Evolutionary conservation across 345 rosid genomes (phyloP), one percentile per base, ranked within the genome.

Genomic region (Eutrema japonicum): DNA sequence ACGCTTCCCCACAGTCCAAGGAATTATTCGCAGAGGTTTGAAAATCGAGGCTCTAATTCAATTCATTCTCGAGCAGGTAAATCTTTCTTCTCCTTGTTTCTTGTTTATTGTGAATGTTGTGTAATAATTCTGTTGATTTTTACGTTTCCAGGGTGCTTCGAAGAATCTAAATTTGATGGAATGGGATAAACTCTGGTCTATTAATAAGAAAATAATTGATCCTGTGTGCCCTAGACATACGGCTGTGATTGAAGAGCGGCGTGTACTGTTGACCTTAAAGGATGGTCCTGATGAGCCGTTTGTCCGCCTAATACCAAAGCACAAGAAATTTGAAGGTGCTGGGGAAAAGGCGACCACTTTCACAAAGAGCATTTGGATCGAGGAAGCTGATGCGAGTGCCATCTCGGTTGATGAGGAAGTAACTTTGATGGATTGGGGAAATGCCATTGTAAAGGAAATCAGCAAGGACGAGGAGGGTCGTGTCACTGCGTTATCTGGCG

Each of bases 111-210:
- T 5, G 1, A 5, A 46, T 70, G 27, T 11, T 57, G 32, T 36
- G 36, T 36, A 16, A 56, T 66, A 38, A 26, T 11, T 30, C 42
- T 69, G 40, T 52, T 30, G 9, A 7, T 26, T 14, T 70, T 26
- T 6, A 0, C 32, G 4, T 66, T 78, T 81, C 37, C 82, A 91
- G 96, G 98, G 98, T 0, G 99, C 97, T 36, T 95, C 94, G 0
- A 95, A 92, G 77, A 95, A 92, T 79, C 89, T 92, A 40, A 92
- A 92, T 72, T 89, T 96, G 27, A 92, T 96, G 98, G 99, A 90
- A 66, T 86, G 99, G 99, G 99, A 96, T 81, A 92, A 96, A 69
- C 88, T 96, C 46, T 96, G 99, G 99, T 82, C 91, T 27, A 92
- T 95, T 32, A 95, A 95, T 55, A 90, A 96, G 89, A 90, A 84